A percentile compares a stretch with the other conserved stretches of the same genome.
Conservation (phyloP, 768 basidiomycete species). For the Candolleomyces efflorescens region DNA sequence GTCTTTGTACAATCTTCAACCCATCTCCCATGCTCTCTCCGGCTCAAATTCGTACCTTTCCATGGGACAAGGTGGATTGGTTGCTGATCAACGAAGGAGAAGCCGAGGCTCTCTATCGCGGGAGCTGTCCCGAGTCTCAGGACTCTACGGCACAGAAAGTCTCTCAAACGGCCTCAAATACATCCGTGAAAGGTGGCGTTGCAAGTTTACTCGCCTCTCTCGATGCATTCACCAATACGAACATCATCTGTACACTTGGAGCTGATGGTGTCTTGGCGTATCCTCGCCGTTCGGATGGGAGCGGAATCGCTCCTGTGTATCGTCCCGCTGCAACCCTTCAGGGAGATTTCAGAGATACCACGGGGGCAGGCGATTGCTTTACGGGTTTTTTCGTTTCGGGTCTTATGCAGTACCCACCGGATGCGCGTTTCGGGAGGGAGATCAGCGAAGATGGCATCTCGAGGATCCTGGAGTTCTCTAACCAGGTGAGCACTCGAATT, state of each 20-base stretch:
- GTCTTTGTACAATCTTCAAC: slow-evolving; percentile 42
- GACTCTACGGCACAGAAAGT: too few species aligned
- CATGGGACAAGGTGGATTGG: slow-evolving; percentile 41
- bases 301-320: slow-evolving; percentile 17
- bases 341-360: slow-evolving; percentile 45
- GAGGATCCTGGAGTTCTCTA: background rate
- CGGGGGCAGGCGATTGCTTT: slow-evolving; percentile 64
- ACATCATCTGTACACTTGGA: slow-evolving; percentile 57
- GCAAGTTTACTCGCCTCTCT: slow-evolving; percentile 18
- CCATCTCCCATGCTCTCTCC: slow-evolving; percentile 51
- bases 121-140: too few species aligned
- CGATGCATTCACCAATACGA: slow-evolving; percentile 28
- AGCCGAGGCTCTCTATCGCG: slow-evolving; percentile 17
- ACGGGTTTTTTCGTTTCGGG: slow-evolving; percentile 56
- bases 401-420: slow-evolving; percentile 35
- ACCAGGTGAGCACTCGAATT: background rate
- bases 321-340: slow-evolving; percentile 45
- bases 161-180: too few species aligned
- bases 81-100: slow-evolving; percentile 36
- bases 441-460: background rate
- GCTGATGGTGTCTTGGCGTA: slow-evolving; percentile 44
- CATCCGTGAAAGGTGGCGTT: slow-evolving; percentile 12
- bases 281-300: background rate
- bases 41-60: slow-evolving; percentile 37
- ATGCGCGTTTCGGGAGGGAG: background rate